Percentiles rank a stretch among this genome's conserved stretches.
phyloP scores from a whole-genome alignment of 2,329 filamentous ascomycete species.

The Aquanectria penicillioides region DNA sequence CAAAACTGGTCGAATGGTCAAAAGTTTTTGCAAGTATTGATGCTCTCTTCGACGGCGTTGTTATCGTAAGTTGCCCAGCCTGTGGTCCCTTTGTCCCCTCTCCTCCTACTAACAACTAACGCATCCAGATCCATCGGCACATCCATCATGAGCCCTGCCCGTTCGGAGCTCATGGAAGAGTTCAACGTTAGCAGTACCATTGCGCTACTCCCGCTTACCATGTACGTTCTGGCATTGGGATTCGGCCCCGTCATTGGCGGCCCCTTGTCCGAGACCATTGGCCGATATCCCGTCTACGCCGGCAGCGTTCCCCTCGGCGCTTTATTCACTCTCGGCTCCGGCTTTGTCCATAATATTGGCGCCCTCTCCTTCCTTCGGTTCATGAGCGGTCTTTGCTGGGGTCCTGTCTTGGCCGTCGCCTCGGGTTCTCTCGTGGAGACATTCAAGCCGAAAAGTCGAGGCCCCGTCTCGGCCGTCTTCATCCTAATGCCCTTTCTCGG shows the following conservation, averaged over 20 bases:
- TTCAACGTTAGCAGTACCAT: slow-evolving; percentile 66
- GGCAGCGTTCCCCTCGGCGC: slow-evolving; percentile 57
- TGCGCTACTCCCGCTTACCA: slow-evolving; percentile 66
- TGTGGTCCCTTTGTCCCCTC: slow-evolving; percentile 20
- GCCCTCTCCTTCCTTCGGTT: slow-evolving; percentile 65
- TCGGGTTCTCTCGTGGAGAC: slow-evolving; percentile 62
- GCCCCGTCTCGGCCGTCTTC: slow-evolving; percentile 55
- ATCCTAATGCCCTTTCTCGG: slow-evolving; percentile 64
- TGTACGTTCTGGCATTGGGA: slow-evolving; percentile 69
- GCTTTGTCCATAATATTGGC: slow-evolving; percentile 60
- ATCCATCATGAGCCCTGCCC: slow-evolving; percentile 61
- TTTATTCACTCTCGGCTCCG: slow-evolving; percentile 66
- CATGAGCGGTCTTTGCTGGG: slow-evolving; percentile 62
- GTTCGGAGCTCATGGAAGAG: slow-evolving; percentile 54
- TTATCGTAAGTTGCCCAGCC: slow-evolving; percentile 49
- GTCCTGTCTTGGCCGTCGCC: slow-evolving; percentile 60
- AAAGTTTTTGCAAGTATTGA: slow-evolving; percentile 52
- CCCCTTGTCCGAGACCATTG: slow-evolving; percentile 67
- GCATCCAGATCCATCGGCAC: slow-evolving; percentile 60
- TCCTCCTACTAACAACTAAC: not conserved
- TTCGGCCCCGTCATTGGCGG: slow-evolving; percentile 69
- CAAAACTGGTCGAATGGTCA: slow-evolving; percentile 59
- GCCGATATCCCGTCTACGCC: slow-evolving; percentile 63
- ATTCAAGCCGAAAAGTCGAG: slow-evolving; percentile 54
- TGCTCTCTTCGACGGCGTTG: slow-evolving; percentile 52